These are phyloP conservation scores for Psilocybe sp. DNA, from an alignment of 768 basidiomycete genomes.

Conservation along the genomic window DNA sequence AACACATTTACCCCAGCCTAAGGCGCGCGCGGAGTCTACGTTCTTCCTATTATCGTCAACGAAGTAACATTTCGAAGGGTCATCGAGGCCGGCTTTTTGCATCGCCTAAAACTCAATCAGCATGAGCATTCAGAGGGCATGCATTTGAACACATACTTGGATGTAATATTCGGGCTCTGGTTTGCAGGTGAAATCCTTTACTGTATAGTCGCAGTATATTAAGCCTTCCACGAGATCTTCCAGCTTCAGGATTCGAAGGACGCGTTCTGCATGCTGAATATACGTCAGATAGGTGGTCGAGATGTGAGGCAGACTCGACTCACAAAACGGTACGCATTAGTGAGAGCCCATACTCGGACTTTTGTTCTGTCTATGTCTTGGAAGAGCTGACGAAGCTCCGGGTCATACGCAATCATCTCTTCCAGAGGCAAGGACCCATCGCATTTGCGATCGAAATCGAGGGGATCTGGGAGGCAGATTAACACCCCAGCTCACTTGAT, in stretches of 20 bases:
- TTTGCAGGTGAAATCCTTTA: slow-evolving; percentile 72
- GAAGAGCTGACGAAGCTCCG: slow-evolving; percentile 60
- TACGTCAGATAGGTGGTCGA: neutral
- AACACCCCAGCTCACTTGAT: neutral
- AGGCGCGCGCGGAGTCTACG: slow-evolving; percentile 57
- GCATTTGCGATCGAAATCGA: slow-evolving; percentile 83
- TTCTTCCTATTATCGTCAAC: slow-evolving; percentile 76
- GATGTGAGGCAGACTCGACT: slow-evolving; percentile 11
- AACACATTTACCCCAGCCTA: slow-evolving; percentile 73
- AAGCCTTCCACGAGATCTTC: slow-evolving; percentile 74
- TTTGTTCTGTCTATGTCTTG: slow-evolving; percentile 78
- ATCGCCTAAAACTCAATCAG: slow-evolving; percentile 51
- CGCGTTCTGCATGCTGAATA: slow-evolving; percentile 74
- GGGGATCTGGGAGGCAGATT: slow-evolving; percentile 46
- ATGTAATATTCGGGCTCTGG: slow-evolving; percentile 73
- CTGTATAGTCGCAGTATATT: slow-evolving; percentile 74
- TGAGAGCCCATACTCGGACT: slow-evolving; percentile 80
- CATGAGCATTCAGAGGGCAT: slow-evolving; percentile 1
- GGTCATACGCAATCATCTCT: slow-evolving; percentile 67
- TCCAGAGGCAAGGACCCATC: slow-evolving; percentile 84
- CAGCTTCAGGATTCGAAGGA: slow-evolving; percentile 69
- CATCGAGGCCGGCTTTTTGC: slow-evolving; percentile 52
- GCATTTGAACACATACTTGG: slow-evolving; percentile 36
- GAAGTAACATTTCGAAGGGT: slow-evolving; percentile 74
- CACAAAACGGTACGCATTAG: slow-evolving; percentile 80